Base-by-base conservation (phyloP, 106 monocot species). In the Agapanthus africanus region DNA sequence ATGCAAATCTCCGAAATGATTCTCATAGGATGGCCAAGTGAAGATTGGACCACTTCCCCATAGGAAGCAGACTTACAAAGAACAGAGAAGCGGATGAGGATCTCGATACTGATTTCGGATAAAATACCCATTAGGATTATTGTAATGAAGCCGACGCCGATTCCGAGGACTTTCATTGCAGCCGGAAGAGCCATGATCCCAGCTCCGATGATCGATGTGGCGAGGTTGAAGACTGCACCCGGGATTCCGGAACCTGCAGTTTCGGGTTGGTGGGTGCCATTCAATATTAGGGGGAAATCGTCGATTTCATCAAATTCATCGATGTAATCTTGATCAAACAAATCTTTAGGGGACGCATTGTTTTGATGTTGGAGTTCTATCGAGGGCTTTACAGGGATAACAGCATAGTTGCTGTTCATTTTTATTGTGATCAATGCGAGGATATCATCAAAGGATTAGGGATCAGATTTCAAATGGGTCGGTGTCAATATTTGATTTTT, bases 131-230 rank as follows among this genome's bases (percentile, higher is more conserved):
- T 93, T 14, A 84, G 37, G 39, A 90, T 7, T 65, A 93, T 86
- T 1, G 73, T 63, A 51, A 82, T 22, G 31, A 87, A 65, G 2
- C 93, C 90, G 36, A 79, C 49, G 13, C 47, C 59, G 27, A 93
- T 6, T 11, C 93, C 93, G n/a, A 93, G 86, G 28, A 90, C 93
- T 72, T 87, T 93, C 90, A 87, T 90, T 50, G 90, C 62, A 21
- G 93, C 93, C 2, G 93, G 90, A 3, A 93, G 90, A 11, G 93
- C 93, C 93, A 93, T 93, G 67, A 93, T 93, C 6, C 93, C 93
- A 11, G 93, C 93, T 23, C 93, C 93, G 63, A 93, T 87, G 70
- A 93, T 81, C 26, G 93, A 84, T 4, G 93, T 93, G 19, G 93
- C 89, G 28, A 93, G 90, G 62, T 93, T 93, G 80, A 93, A 93